Evolutionary conservation across 495 filamentous ascomycete genomes (phyloP), one percentile per base, ranked within the genome.

Genomic region (Penicillium angulare): DNA sequence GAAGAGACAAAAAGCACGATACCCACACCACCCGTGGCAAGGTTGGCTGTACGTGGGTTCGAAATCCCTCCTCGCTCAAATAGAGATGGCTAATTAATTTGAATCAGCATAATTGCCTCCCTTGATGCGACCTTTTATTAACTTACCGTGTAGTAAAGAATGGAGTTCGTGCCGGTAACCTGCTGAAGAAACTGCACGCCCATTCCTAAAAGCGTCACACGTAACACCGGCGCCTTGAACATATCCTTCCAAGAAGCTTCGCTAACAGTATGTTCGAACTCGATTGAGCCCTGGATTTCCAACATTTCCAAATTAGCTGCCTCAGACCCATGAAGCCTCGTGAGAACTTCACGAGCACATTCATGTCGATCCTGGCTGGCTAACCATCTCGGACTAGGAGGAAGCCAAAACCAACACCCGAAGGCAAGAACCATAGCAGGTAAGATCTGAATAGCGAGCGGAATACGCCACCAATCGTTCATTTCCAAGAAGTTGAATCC

Each of bases 321-420:
- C 21, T 69, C 58, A 46, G 43, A 55, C 8, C 74, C 78, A 32
- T 88, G 84, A 7, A 93, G 80, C 24, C 48, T 73, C 6, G 84
- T 77, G n/a, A 92, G 74, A 4, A 86, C 81, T 23, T 72, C 74
- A 33, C 79, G 79, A 0, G 85, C 86, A 63, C 89, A 86, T 0
- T 75, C 75, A 60, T 87, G 82, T 26, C 86, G 85, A 35, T 76
- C 71, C 55, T 88, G 84, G 52, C 88, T 81, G 13, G 85, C 71
- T 2, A 90, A 71, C 86, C 87, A 89, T 56, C 87, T 78, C 0
- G 87, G 88, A 17, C 86, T 89, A 65, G 87, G 88, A 5, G 86
- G 86, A 79, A 91, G 72, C 22, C 74, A 75, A 60, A 86, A 86
- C 35, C 84, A 61, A 69, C 88, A 88, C 29, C 86, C 86, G 23